A percentile compares a stretch with the other conserved stretches of the same genome.
phyloP scores from a whole-genome alignment of 352 stramenopile genomes.

The Globisporangium uncinulatum region DNA sequence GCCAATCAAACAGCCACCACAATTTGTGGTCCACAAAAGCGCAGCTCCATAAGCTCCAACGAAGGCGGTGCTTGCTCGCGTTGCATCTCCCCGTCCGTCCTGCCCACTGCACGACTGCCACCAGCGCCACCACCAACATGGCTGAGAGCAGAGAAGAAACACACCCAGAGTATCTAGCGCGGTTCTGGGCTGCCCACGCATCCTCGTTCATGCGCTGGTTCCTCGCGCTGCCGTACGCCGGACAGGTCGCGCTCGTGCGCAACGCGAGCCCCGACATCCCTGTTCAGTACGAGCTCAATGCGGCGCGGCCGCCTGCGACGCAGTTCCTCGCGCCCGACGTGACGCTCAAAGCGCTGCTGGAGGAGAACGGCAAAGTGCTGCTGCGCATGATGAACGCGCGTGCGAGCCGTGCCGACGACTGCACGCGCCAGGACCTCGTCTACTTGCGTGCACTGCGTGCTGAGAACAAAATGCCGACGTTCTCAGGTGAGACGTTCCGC shows the following conservation, averaged over 20 bases:
- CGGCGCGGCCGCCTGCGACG: constrained; percentile 38
- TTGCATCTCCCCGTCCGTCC: not conserved
- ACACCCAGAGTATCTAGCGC: constrained; percentile 48
- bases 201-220: constrained; percentile 85
- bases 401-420: constrained; percentile 60
- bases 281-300: constrained; percentile 43
- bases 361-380: constrained; percentile 77
- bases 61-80: too few species aligned
- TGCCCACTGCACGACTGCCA: not conserved
- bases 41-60: too few species aligned
- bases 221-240: constrained; percentile 63
- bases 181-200: constrained; percentile 71
- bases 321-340: constrained; percentile 73
- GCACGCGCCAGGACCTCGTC: constrained; percentile 65
- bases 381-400: constrained; percentile 73
- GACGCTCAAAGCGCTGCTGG: constrained; percentile 61
- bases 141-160: constrained; percentile 20
- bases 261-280: constrained; percentile 80
- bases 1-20: too few species aligned
- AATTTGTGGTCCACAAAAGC: too few species aligned
- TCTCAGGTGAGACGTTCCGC: constrained; percentile 78
- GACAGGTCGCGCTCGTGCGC: constrained; percentile 66
- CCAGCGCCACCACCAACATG: not conserved
- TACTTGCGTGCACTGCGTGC: constrained; percentile 60
- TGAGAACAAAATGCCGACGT: constrained; percentile 71